A percentile compares a stretch with the other conserved stretches of the same genome.
Evolutionary conservation across 2,329 filamentous ascomycete species (phyloP).

Genomic region (Phaeoacremonium minimum): DNA sequence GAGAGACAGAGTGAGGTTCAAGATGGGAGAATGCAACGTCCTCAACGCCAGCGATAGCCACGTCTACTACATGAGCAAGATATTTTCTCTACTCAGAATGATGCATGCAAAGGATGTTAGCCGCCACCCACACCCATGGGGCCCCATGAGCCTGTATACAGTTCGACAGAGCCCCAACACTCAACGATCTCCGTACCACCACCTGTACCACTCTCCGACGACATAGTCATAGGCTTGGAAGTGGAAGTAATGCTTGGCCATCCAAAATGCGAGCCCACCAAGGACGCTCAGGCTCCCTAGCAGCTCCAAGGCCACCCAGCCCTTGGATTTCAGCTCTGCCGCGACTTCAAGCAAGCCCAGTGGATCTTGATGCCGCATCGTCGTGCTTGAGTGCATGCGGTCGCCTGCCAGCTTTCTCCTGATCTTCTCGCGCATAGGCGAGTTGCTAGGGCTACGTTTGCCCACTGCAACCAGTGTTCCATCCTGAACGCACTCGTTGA

Average conservation of each 20-base stretch:
- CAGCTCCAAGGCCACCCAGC: constrained; percentile 68
- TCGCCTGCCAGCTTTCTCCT: constrained; percentile 1
- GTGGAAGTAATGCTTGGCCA: constrained; percentile 27
- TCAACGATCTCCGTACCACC: constrained; percentile 19
- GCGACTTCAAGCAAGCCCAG: constrained; percentile 70
- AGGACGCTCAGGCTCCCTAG: constrained; percentile 70
- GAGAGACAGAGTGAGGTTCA: no score
- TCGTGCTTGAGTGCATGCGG: constrained; percentile 4
- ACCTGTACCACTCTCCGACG: constrained; percentile 19
- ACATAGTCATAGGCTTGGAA: constrained; percentile 18
- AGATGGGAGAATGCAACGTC: no score
- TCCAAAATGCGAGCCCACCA: constrained; percentile 66
- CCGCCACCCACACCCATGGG: no score
- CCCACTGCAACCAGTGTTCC: constrained; percentile 52
- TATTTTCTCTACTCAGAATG: no score
- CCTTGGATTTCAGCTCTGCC: constrained; percentile 58
- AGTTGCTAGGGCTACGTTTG: constrained; percentile 4
- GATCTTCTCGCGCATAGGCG: constrained; percentile 3
- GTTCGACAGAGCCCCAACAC: no score
- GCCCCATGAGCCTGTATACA: no score
- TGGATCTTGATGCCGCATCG: constrained; percentile 60
- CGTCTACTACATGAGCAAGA: no score
- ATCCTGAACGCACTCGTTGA: constrained; percentile 64
- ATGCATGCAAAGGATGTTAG: no score
- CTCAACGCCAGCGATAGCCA: no score